Evolutionary conservation across 805 yeast species (phyloP).

Genomic region (Candida parachauliodes): DNA sequence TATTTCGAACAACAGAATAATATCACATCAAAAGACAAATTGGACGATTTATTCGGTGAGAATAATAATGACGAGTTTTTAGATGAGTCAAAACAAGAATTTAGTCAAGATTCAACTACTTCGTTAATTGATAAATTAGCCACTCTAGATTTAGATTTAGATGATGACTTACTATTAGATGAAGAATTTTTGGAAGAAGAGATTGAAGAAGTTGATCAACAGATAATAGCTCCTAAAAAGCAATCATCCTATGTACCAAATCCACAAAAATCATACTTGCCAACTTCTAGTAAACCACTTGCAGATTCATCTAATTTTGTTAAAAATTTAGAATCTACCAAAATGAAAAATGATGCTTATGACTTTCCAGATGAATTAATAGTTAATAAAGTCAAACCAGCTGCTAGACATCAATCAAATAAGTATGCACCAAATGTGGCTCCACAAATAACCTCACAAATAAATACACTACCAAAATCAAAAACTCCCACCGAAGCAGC

Average conservation of each 20-base stretch:
- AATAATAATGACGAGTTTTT: conserved; percentile 12
- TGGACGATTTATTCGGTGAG: conserved; percentile 2
- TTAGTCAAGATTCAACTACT: conserved; percentile 3
- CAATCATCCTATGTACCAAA: too few species aligned
- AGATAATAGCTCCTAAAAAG: conserved; percentile 6
- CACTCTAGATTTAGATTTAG: conserved; percentile 18
- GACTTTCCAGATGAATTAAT: conserved; percentile 65
- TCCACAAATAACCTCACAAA: neutral
- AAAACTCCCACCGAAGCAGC: neutral
- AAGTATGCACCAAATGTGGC: conserved; percentile 15
- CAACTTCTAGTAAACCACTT: conserved; percentile 7
- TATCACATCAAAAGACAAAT: neutral
- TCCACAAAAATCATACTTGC: conserved; percentile 3
- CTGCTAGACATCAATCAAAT: conserved; percentile 29
- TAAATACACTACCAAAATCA: neutral
- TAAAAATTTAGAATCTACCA: conserved; percentile 39
- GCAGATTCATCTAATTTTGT: conserved; percentile 10
- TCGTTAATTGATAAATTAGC: conserved; percentile 10
- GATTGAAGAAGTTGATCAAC: conserved; percentile 6
- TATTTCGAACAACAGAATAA: too few species aligned
- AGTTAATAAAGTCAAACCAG: conserved; percentile 35
- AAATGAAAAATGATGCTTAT: conserved; percentile 70
- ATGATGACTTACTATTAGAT: conserved; percentile 28
- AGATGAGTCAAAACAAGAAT: neutral
- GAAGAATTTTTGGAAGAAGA: conserved; percentile 39